phyloP scores from a whole-genome alignment of 306 rosid genomes.

The Quercus cerris region DNA sequence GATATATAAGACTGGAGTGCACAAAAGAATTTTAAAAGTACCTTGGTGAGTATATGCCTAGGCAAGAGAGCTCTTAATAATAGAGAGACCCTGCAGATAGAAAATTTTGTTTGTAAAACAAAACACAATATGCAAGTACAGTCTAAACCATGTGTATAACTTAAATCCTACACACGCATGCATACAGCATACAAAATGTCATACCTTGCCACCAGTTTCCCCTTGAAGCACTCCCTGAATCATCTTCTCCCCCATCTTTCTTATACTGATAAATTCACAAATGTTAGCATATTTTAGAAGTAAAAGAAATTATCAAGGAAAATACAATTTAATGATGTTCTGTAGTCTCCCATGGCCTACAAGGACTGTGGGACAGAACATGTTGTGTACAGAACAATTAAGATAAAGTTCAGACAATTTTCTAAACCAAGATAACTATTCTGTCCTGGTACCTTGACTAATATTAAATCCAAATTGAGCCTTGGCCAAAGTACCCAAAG shows the following conservation, averaged over 20 bases:
- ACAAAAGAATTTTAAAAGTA: slow-evolving; percentile 8
- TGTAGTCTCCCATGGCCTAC: not conserved
- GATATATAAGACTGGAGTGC: not conserved
- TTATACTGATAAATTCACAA: slow-evolving; percentile 38
- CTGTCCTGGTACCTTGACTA: not conserved
- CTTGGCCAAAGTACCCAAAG: not conserved
- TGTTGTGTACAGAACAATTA: not conserved
- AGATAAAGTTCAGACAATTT: not conserved
- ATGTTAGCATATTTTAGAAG: not conserved
- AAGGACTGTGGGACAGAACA: not conserved
- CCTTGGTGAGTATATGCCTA: slow-evolving; percentile 38
- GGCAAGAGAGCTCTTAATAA: slow-evolving; percentile 46
- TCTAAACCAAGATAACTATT: not conserved
- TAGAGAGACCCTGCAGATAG: slow-evolving; percentile 65
- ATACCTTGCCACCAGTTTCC: slow-evolving; percentile 98
- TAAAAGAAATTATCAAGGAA: not conserved
- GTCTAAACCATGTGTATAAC: not conserved
- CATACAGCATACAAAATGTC: not conserved
- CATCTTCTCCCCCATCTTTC: slow-evolving; percentile 71
- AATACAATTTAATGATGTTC: not conserved
- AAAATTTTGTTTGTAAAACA: slow-evolving; percentile 11
- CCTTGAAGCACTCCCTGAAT: slow-evolving; percentile 74
- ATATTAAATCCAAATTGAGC: not conserved
- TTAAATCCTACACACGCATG: not conserved
- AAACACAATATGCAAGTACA: slow-evolving; percentile 1